Evolutionary conservation across 176 grass and related monocot genomes (phyloP), one percentile per base, ranked within the genome.

Genomic region (Phoenix dactylifera): DNA sequence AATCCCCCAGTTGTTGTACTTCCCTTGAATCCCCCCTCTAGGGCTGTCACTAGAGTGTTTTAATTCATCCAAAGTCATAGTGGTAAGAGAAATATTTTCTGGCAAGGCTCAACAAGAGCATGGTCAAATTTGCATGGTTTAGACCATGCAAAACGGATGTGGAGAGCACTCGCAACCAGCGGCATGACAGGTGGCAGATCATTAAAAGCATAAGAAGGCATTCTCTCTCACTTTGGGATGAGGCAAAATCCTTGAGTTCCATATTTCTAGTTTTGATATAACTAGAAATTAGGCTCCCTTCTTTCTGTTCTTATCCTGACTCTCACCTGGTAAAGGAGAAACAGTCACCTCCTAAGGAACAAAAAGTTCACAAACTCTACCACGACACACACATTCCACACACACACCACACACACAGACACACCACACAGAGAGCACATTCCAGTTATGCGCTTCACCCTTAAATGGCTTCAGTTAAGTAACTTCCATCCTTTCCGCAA

Each of bases 181-280:
- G 75, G 87, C 83, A 56, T n/a, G 92, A 97, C 17, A 97, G 71
- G 67, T 97, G 72, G 72, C 6, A 97, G 84, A 72, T 97, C 92
- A 70, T 90, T 90, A 97, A 68, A 77, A 90, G 55, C 92, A 97
- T 26, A 50, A 82, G 82, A 88, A 97, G 57, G 57, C 92, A 97
- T 63, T 91, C 92, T 39, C 78, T 70, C 16, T 97, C 92, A 29
- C 55, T 68, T 59, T n/a, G n/a, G n/a, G 81, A 85, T 49, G 49
- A 35, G 72, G 91, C 84, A 70, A 81, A 86, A 63, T 83, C 52
- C 28, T 22, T 70, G 54, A n/a, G n/a, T n/a, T 77, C 77, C 75
- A 91, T 88, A 58, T 63, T 96, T 75, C 72, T 90, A 22, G 49
- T 28, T 70, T 70, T 60, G 77, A 60, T 32, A 54, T 22, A 59